These are phyloP conservation scores for Friedmanniomyces simplex DNA, from an alignment of 495 filamentous ascomycete genomes.

Conservation along the genomic window DNA sequence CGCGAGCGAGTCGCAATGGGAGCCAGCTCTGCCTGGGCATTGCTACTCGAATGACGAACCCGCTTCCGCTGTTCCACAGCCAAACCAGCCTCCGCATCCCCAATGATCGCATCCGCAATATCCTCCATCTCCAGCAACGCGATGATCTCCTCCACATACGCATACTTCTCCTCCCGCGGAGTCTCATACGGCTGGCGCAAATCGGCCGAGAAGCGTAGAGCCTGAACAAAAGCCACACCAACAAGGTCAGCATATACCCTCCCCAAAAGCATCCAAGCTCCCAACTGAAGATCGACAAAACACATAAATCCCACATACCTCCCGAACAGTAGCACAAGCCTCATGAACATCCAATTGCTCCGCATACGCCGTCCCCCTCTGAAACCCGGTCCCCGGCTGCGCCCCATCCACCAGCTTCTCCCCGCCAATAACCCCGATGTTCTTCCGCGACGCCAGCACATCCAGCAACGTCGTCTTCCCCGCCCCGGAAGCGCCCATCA, in stretches of 20 bases:
- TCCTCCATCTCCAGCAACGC: constrained; percentile 70
- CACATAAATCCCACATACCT: no score
- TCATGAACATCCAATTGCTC: constrained; percentile 81
- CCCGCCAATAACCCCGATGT: constrained; percentile 64
- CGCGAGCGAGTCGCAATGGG: neutral
- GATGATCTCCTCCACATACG: constrained; percentile 76
- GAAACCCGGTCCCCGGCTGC: constrained; percentile 57
- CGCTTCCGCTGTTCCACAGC: constrained; percentile 66
- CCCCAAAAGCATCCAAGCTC: neutral
- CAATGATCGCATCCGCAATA: constrained; percentile 37
- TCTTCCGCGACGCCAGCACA: constrained; percentile 65
- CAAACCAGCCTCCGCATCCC: constrained; percentile 62
- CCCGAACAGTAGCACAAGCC: constrained; percentile 64
- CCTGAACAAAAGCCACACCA: constrained; percentile 31
- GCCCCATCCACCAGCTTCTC: constrained; percentile 66
- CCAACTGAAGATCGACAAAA: neutral
- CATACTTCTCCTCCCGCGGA: constrained; percentile 61
- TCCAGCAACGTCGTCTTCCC: constrained; percentile 79
- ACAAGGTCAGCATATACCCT: constrained; percentile 31
- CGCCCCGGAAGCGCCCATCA: constrained; percentile 81
- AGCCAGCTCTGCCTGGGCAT: no score
- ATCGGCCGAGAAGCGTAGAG: constrained; percentile 72
- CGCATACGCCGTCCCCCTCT: constrained; percentile 69
- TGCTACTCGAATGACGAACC: constrained; percentile 27
- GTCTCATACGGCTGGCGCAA: constrained; percentile 65